Base-by-base conservation (phyloP, 495 filamentous ascomycete genomes). In the Elaphomyces granulatus region DNA sequence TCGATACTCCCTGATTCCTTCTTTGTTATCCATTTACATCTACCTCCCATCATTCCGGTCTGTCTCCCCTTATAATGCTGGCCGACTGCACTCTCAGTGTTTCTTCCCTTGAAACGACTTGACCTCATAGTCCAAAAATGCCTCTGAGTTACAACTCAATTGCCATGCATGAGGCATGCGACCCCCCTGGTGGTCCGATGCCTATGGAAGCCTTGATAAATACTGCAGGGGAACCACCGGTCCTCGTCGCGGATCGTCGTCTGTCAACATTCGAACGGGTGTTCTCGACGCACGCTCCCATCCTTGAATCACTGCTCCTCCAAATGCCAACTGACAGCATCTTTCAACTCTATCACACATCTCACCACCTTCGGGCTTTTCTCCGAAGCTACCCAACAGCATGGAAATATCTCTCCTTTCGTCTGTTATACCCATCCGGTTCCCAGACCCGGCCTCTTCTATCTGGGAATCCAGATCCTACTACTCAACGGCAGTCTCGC, bases 361-460 rank as follows among this genome's bases (percentile, higher is more conserved):
- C 70, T 12, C 51, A 52, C 38, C 63, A 68, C 49, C 64, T 77
- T 17, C 68, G 70, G 31, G 56, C 56, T 15, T 75, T 76, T 43
- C 60, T 78, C 19, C 61, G 58, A 40, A 59, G 59, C 16, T 77
- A 75, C 53, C 74, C 72, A 31, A 67, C 68, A 43, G 74, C 74
- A 61, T 78, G 74, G 74, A 70, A 66, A 51, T 61, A 65, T 35
- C 61, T 77, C 15, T 77, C 73, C 1, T 78, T 78, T 48, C 66
- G 73, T 30, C 50, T 75, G 14, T 58, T 66, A 8, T 67, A 61
- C 37, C 68, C 66, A 3, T 65, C 62, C 4, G 55, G 63, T 33
- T 61, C 58, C 4, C 49, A 56, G 1, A 49, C 59, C 19, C 56
- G 56, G 4, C 49, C 61, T 6, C 50, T 61, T 28, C 40, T 61